A percentile compares a stretch with the other conserved stretches of the same genome.
Conservation (phyloP, 495 filamentous ascomycete species). For the Aspergillus avenaceus region DNA sequence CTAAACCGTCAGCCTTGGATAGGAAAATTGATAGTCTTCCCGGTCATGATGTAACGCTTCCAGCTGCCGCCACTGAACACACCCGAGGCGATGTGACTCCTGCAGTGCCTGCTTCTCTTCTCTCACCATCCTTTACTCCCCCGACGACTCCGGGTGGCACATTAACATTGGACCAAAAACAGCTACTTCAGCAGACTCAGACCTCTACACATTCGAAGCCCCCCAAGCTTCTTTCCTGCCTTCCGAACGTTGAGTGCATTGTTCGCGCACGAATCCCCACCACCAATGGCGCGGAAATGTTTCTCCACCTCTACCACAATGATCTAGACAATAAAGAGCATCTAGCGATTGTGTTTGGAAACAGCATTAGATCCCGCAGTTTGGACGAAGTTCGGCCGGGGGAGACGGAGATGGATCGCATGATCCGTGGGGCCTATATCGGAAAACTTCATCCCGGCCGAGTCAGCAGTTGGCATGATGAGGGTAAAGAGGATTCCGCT, state of each 20-base stretch:
- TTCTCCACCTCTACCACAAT: slow-evolving; percentile 91
- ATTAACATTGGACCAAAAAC: slow-evolving; percentile 50
- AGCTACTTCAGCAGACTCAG: slow-evolving; percentile 30
- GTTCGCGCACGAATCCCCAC: slow-evolving; percentile 84
- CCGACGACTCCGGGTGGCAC: slow-evolving; percentile 67
- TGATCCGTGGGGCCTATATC: slow-evolving; percentile 90
- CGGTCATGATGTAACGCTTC: slow-evolving; percentile 18
- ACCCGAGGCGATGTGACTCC: slow-evolving; percentile 28
- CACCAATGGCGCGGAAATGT: slow-evolving; percentile 90
- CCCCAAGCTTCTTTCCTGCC: slow-evolving; percentile 61
- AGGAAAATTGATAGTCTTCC: slow-evolving; percentile 13
- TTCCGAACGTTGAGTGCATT: slow-evolving; percentile 75
- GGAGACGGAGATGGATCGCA: slow-evolving; percentile 93
- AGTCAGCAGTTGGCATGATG: slow-evolving; percentile 59
- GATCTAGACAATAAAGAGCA: slow-evolving; percentile 93
- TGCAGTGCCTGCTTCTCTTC: slow-evolving; percentile 47
- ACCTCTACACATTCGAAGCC: slow-evolving; percentile 40
- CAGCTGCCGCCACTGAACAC: slow-evolving; percentile 17
- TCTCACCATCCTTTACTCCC: slow-evolving; percentile 77
- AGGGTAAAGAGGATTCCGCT: slow-evolving; percentile 12
- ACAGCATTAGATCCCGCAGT: slow-evolving; percentile 71
- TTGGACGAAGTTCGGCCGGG: slow-evolving; percentile 77
- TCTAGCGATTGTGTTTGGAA: slow-evolving; percentile 94
- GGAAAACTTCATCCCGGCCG: slow-evolving; percentile 85
- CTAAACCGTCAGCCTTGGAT: slow-evolving; percentile 2